A percentile compares a stretch with the other conserved stretches of the same genome.
Evolutionary conservation across 2,329 filamentous ascomycete genomes (phyloP).

Genomic region (Fusarium gaditjirri): DNA sequence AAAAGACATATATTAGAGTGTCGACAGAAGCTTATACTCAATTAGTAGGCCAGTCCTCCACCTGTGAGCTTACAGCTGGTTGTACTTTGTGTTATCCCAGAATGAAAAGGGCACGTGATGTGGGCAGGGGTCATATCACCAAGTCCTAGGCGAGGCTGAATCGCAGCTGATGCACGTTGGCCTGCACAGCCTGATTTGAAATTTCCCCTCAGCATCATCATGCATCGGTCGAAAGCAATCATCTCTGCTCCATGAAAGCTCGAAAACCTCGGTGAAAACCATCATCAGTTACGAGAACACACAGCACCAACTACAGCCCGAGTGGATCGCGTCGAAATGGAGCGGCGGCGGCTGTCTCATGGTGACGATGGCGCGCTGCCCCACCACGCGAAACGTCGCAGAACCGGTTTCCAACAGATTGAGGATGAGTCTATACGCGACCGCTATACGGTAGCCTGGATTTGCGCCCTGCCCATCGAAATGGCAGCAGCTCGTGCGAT

Average conservation of each 20-base stretch:
- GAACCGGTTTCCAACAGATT: rapidly evolving
- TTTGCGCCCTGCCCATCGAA: conserved; percentile 44
- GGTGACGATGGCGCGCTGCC: rapidly evolving
- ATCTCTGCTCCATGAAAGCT: rapidly evolving
- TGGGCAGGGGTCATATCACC: neutral
- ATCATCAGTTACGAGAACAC: rapidly evolving
- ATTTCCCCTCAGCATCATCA: neutral
- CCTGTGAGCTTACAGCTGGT: rapidly evolving
- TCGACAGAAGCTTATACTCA: too few relatives aligned
- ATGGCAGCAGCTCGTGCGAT: conserved; percentile 41
- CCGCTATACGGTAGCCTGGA: conserved; percentile 45
- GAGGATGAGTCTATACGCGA: rapidly evolving
- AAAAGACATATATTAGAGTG: too few relatives aligned
- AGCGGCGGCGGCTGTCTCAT: neutral
- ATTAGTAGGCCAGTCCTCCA: too few relatives aligned
- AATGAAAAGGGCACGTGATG: rapidly evolving
- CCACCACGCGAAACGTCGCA: neutral
- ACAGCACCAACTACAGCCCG: rapidly evolving
- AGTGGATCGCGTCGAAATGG: neutral
- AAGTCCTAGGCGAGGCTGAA: neutral
- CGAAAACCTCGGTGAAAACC: rapidly evolving
- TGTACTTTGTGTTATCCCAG: rapidly evolving
- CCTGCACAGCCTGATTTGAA: neutral
- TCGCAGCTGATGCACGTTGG: neutral
- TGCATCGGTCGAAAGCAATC: rapidly evolving